Conservation (phyloP, 1,139 yeast genomes). For the Candida sanyaensis region DNA sequence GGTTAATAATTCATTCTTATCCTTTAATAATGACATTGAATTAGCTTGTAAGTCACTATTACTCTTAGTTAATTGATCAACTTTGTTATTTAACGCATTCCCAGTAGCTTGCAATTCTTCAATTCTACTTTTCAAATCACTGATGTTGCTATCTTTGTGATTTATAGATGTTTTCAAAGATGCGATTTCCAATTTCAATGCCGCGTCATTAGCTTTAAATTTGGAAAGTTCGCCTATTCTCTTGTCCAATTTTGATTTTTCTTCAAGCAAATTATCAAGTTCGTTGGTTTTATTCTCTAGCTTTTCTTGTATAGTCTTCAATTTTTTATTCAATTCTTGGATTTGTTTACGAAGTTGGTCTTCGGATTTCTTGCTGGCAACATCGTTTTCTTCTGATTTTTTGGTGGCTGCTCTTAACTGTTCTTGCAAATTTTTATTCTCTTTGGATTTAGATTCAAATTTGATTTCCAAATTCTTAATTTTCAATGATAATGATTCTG, state of each 20-base stretch:
- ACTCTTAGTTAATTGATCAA: constrained; percentile 45
- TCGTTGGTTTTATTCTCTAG: constrained; percentile 20
- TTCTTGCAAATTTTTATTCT: constrained; percentile 10
- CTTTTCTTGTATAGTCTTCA: constrained; percentile 12
- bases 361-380: constrained; percentile 10
- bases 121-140: constrained; percentile 41
- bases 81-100: constrained; percentile 36
- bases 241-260: constrained; percentile 27
- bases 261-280: constrained; percentile 22
- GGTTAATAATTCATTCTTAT: constrained; percentile 40
- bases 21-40: constrained; percentile 34
- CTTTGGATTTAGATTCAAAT: constrained; percentile 5
- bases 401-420: constrained; percentile 7
- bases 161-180: constrained; percentile 38
- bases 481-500: not conserved
- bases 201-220: constrained; percentile 38
- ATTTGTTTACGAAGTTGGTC: constrained; percentile 11
- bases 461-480: constrained; percentile 10
- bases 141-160: constrained; percentile 53
- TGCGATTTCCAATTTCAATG: constrained; percentile 44
- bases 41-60: constrained; percentile 43
- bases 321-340: constrained; percentile 11
- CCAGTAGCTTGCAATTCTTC: constrained; percentile 38
- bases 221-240: constrained; percentile 34
- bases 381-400: constrained; percentile 11